phyloP scores from a whole-genome alignment of 768 basidiomycete genomes.

The Leccinum boreale region DNA sequence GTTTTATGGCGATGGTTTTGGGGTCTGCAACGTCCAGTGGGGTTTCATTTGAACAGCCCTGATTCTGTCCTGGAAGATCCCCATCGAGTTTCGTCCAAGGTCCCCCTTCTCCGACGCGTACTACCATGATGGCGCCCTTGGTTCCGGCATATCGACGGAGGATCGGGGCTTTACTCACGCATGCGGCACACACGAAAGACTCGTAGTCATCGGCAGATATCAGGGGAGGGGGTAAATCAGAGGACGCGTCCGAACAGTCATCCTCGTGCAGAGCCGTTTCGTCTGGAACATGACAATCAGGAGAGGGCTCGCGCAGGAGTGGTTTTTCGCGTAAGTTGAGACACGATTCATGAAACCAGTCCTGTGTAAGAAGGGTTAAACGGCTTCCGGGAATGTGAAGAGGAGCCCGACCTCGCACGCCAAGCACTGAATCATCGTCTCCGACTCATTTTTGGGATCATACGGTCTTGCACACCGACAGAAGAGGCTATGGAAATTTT shows the following conservation, averaged over 20 bases:
- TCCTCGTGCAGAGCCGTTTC: slow-evolving; percentile 36
- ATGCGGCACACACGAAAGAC: slow-evolving; percentile 66
- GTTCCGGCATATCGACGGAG: slow-evolving; percentile 68
- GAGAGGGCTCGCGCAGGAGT: slow-evolving; percentile 40
- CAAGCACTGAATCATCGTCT: slow-evolving; percentile 89
- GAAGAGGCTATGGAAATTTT: slow-evolving; percentile 69
- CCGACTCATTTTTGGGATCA: slow-evolving; percentile 66
- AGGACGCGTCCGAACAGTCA: slow-evolving; percentile 57
- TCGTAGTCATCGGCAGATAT: slow-evolving; percentile 72
- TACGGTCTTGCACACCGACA: slow-evolving; percentile 75
- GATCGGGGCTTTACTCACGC: slow-evolving; percentile 53
- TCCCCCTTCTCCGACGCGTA: slow-evolving; percentile 43
- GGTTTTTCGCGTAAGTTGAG: slow-evolving; percentile 74
- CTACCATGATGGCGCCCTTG: slow-evolving; percentile 62
- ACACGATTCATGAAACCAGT: slow-evolving; percentile 92
- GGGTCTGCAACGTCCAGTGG: slow-evolving; percentile 26
- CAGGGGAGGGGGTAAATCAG: slow-evolving; percentile 64
- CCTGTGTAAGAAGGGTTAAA: slow-evolving; percentile 40
- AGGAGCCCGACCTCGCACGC: slow-evolving; percentile 63
- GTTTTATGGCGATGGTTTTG: slow-evolving; percentile 37
- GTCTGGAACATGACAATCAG: slow-evolving; percentile 12
- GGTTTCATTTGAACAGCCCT: slow-evolving; percentile 10
- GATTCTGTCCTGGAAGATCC: slow-evolving; percentile 5
- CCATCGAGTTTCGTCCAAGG: slow-evolving; percentile 54
- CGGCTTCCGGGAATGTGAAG: neutral